Base-by-base conservation (phyloP, 768 basidiomycete species). In the Russula olivacea region DNA sequence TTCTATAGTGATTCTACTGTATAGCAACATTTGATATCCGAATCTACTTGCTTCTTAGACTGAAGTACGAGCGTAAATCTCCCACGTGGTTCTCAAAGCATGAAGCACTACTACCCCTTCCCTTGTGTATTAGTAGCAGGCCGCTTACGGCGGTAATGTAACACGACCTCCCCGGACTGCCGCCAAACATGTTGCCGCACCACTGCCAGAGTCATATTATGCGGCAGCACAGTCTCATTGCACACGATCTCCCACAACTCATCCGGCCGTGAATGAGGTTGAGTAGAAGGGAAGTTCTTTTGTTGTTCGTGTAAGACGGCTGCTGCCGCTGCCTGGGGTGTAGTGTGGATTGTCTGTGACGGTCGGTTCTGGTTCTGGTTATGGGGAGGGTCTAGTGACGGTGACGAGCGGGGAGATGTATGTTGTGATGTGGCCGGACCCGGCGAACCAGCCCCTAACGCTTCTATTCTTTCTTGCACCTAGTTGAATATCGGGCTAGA, bases 111-210 rank as follows among this genome's bases (percentile, higher is more conserved):
- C 40, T 56, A 57, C 28, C 15, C 30, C 30, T 47, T 57, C 55
- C 43, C 55, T 14, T 19, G 14, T 10, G 43, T 14, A 25, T 15
- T 17, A 17, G 38, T 17, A 40, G 23, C 23, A 10, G 52, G 10
- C 23, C 59, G 55, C 55, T 47, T 74, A 38, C 72, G 70, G n/a
- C 91, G 82, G 72, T 93, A 93, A 72, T 89, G 78, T 84, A 93
- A 83, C 58, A 80, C 80, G 59, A 93, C 74, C 72, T 93, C 91
- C 7, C 78, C 77, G 19, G 81, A 75, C 67, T 88, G 87, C 69
- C 83, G 85, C 93, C 92, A 97, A 23, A 93, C 82, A 69, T 84
- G 97, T 72, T 95, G 93, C 64, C 92, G 85, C 61, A 95, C 87
- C 19, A 89, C 89, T 4, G 91, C 95, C 40, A 99, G 80, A 6